Conservation (phyloP, 2,329 filamentous ascomycete species). For the Fusarium sp. region DNA sequence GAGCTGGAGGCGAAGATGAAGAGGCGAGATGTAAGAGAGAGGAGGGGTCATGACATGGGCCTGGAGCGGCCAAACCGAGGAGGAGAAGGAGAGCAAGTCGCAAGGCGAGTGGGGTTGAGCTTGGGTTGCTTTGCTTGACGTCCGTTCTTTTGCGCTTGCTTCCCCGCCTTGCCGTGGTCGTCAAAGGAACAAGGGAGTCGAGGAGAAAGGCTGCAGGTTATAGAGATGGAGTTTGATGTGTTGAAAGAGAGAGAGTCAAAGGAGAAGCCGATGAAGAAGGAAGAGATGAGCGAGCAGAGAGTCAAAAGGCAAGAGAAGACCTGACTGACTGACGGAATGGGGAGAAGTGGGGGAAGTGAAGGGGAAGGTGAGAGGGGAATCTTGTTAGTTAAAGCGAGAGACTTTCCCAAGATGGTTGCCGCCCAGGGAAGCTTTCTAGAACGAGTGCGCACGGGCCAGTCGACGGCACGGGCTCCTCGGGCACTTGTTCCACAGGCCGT, state of each 20-base stretch:
- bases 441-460: conserved; percentile 39
- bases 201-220: conserved; percentile 3
- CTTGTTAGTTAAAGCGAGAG: conserved; percentile 19
- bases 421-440: conserved; percentile 48
- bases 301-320: conserved; percentile 3
- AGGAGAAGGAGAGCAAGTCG: conserved; percentile 25
- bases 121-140: conserved; percentile 24
- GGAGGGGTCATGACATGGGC: conserved; percentile 37
- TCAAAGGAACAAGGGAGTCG: conserved; percentile 15
- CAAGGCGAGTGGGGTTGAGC: conserved; percentile 34
- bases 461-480: conserved; percentile 24
- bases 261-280: conserved; percentile 16
- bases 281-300: conserved; percentile 19
- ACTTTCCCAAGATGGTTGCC: conserved; percentile 36
- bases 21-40: conserved; percentile 10
- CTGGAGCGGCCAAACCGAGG: conserved; percentile 19
- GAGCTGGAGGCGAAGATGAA: conserved; percentile 28
- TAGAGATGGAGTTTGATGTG: conserved; percentile 6
- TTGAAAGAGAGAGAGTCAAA: conserved; percentile 6
- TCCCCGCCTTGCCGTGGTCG: conserved; percentile 33
- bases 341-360: conserved; percentile 32
- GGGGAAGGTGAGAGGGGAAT: conserved; percentile 8
- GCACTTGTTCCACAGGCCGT: conserved; percentile 43
- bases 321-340: conserved; percentile 34
- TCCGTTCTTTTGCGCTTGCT: conserved; percentile 14